Base-by-base conservation (phyloP, 805 yeast genomes). In the Danielozyma ontarioensis region DNA sequence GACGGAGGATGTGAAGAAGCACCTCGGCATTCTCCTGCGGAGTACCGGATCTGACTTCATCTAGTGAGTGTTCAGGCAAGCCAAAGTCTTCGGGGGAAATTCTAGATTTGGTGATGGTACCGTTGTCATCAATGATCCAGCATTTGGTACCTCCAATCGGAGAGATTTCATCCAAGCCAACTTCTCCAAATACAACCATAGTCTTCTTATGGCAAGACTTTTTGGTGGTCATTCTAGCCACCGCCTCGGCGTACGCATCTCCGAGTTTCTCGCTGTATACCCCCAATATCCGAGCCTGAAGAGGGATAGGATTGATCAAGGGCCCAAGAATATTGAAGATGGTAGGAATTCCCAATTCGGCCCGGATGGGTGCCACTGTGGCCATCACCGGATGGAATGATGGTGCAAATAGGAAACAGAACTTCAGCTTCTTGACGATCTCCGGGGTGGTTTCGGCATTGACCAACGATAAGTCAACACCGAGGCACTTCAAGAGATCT, bases 321-420 rank as follows among this genome's bases (percentile, higher is more conserved):
- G 99, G 99, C 0, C 99, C 99, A 38, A 93, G 62, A 10, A 93
- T 80, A 57, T 93, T 93, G 72, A 93, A 93, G 16, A 93, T 85
- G 1, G 97, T 83, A 2, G 97, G 97, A 8, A 90, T 74, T 1
- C 96, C 96, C 37, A 93, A 57, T 17, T 76, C 66, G 28, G 81
- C 72, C 49, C 99, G 71, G n/a, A 93, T 61, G 13, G 72, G 67
- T 1, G 89, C 95, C 6, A 90, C 93, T 34, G 71, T 69, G 27
- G 77, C 85, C 95, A 93, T 84, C 4, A 90, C 95, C 10, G 83
- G 83, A 56, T 93, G 97, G 69, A 89, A 93, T 28, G 87, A 80
- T 4, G 97, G 97, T 1, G 98, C 98, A 53, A 85, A 83, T 15
- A 93, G 66, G 52, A 76, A 93, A 61, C 76, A 81, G 48, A 76